A percentile compares a stretch with the other conserved stretches of the same genome.
Conservation (phyloP, 352 stramenopile genomes). For the Phytophthora cryptogea region DNA sequence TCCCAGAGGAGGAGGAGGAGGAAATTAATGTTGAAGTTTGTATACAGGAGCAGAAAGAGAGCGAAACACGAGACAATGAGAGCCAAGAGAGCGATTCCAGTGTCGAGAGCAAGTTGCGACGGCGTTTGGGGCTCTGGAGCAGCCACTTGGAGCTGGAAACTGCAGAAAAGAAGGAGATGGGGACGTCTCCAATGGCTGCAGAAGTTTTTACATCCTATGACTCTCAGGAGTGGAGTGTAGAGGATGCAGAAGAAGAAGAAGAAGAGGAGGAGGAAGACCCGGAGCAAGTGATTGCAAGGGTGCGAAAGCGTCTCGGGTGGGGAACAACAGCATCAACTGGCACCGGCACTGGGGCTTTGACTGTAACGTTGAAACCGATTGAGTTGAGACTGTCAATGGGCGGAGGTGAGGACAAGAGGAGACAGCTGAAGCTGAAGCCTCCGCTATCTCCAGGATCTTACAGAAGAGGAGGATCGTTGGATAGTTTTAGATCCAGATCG, state of each 20-base stretch:
- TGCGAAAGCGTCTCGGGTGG: slow-evolving; percentile 60
- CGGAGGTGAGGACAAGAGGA: slow-evolving; percentile 1
- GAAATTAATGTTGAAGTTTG: slow-evolving; percentile 1
- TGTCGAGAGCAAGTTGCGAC: slow-evolving; percentile 32
- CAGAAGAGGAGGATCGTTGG: not conserved
- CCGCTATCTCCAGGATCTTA: slow-evolving; percentile 15
- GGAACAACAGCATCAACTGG: not conserved
- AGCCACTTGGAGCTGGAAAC: not conserved
- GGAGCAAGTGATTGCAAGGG: slow-evolving; percentile 62
- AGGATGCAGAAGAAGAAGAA: slow-evolving; percentile 16
- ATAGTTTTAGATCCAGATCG: slow-evolving; percentile 2
- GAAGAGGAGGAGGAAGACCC: slow-evolving; percentile 34
- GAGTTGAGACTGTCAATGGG: slow-evolving; percentile 14
- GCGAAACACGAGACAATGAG: not conserved
- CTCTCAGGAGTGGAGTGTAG: slow-evolving; percentile 7
- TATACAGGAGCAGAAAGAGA: not conserved
- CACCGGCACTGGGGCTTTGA: not conserved
- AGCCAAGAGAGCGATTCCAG: slow-evolving; percentile 18
- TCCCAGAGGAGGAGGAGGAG: slow-evolving; percentile 27
- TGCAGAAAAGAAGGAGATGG: not conserved
- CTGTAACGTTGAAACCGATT: slow-evolving; percentile 5
- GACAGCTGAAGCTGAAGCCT: slow-evolving; percentile 10
- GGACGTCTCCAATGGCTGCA: not conserved
- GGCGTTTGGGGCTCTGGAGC: slow-evolving; percentile 13
- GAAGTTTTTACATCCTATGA: slow-evolving; percentile 15